Evolutionary conservation across 805 yeast genomes (phyloP).

Genomic region (Lipomyces yamadae): DNA sequence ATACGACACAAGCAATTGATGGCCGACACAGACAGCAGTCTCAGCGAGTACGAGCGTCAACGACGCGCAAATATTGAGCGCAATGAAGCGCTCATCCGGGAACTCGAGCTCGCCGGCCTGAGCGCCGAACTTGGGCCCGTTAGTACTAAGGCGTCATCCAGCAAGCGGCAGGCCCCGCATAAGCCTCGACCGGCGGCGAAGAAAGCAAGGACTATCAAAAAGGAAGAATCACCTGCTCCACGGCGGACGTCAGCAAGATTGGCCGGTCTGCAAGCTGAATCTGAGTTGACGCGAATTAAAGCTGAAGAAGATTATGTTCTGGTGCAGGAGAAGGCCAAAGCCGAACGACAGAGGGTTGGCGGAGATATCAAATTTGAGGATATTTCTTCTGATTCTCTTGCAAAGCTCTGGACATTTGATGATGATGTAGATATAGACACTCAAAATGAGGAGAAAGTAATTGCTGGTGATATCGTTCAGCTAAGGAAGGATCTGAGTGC

Average conservation of each 20-base stretch:
- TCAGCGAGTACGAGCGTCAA: slow-evolving; percentile 65
- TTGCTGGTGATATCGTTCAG: slow-evolving; percentile 57
- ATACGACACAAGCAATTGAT: neutral
- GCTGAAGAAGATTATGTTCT: slow-evolving; percentile 44
- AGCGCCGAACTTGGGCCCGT: slow-evolving; percentile 47
- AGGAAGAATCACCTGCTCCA: slow-evolving; percentile 48
- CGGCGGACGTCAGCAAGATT: slow-evolving; percentile 77
- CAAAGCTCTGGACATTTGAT: slow-evolving; percentile 30
- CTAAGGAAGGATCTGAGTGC: slow-evolving; percentile 60
- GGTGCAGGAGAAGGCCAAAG: slow-evolving; percentile 44
- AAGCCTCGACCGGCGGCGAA: slow-evolving; percentile 1
- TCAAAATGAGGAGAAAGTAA: slow-evolving; percentile 9
- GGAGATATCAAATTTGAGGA: slow-evolving; percentile 72
- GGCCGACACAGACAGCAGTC: slow-evolving; percentile 11
- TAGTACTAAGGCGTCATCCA: neutral
- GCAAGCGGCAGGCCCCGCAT: neutral
- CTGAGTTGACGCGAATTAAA: slow-evolving; percentile 50
- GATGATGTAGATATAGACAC: slow-evolving; percentile 43
- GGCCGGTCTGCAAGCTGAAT: slow-evolving; percentile 70
- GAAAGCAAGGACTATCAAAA: slow-evolving; percentile 1
- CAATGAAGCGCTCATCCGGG: slow-evolving; percentile 73
- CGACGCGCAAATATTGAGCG: slow-evolving; percentile 80
- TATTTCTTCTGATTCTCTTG: slow-evolving; percentile 43
- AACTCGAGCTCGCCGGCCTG: slow-evolving; percentile 68
- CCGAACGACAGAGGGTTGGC: slow-evolving; percentile 60